Evolutionary conservation across 805 yeast species (phyloP), one percentile per base, ranked within the genome.

Genomic region (Saccharomycopsis guyanensis): DNA sequence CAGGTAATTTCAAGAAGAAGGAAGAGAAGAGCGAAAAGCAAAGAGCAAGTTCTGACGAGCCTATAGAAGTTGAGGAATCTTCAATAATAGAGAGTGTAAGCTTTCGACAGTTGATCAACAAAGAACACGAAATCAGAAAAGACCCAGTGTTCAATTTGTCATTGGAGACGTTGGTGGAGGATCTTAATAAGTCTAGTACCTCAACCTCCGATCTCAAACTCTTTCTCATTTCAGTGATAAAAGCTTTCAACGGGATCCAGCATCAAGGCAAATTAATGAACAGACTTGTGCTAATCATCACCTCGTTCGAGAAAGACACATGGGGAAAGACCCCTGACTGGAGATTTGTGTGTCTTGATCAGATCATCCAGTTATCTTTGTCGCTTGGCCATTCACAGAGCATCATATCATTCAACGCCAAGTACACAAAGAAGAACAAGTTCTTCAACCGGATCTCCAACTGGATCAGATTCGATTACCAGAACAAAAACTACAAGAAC

Each of bases 391-490:
- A 36, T 15, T 25, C 20, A 13, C 45, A 42, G 12, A 38, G 16
- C 15, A 33, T 43, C n/a, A 40, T 50, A 16, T 38, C 47, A 18
- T 51, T 49, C 27, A 49, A 48, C 12, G 32, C 27, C 4, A 46
- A 44, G n/a, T 51, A 34, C 36, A 19, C 45, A 7, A 51, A 45
- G 16, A 48, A 45, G 25, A 39, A 33, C 23, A 51, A 51, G 34
- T 29, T 51, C 20, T 51, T 51, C 39, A 51, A 42, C 18, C 38
- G 54, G 36, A 37, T 51, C 13, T 51, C 54, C n/a, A 51, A 51
- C 24, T 51, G 54, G 54, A 22, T 51, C 7, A 39, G 54, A 35
- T 51, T 45, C 37, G 54, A 51, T 40, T 37, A 47, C 31, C 38
- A 43, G 5, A 39, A 29, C 24, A 42, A 49, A 18, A 45, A 43